Base-by-base conservation (phyloP, 2,329 filamentous ascomycete species). In the Thermoascus crustaceus region DNA sequence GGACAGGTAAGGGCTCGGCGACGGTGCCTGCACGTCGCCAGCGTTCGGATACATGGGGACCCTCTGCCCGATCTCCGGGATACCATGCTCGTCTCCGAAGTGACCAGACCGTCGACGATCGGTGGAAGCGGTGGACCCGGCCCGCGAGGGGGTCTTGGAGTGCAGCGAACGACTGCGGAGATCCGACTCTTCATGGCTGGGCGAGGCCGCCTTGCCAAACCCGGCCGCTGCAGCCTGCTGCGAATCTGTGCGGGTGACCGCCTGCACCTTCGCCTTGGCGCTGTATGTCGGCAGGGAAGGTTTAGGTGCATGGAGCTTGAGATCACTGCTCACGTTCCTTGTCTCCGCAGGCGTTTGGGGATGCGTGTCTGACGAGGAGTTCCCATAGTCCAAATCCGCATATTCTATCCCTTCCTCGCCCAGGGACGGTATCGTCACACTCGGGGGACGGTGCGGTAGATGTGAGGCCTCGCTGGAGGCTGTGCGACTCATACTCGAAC, bases 21-120 rank as follows among this genome's bases (percentile, higher is more conserved):
- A 91, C 2, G 91, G 91, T 9, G 91, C 91, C 65, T 98, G 91
- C 7, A 96, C 91, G 57, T 96, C 89, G 42, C 91, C 91, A 27
- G 91, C 85, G 57, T 91, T 78, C 35, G 81, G 83, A 55, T 91
- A 82, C 85, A 98, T 91, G 32, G 91, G 91, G 24, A 98, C 89
- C 54, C 88, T 82, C 52, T 85, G 78, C 31, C 89, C 89, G 47
- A 95, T 91, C 55, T 93, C 85, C 2, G 88, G 88, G 49, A 95
- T 94, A 14, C 88, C 89, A 37, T 87, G 80, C 45, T 91, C 84
- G 30, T 89, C 83, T 11, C 82, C 82, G 25, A 64, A 54, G 44
- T 80, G 68, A 18, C 73, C 55, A 8, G 76, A 78, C 29, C 61
- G 62, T 5, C 75, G 75, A 36, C 74, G 73, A 38, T 71, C 66